A percentile compares a stretch with the other conserved stretches of the same genome.
Evolutionary conservation across 2,329 filamentous ascomycete genomes (phyloP).

Genomic region (Penicillium sp.): DNA sequence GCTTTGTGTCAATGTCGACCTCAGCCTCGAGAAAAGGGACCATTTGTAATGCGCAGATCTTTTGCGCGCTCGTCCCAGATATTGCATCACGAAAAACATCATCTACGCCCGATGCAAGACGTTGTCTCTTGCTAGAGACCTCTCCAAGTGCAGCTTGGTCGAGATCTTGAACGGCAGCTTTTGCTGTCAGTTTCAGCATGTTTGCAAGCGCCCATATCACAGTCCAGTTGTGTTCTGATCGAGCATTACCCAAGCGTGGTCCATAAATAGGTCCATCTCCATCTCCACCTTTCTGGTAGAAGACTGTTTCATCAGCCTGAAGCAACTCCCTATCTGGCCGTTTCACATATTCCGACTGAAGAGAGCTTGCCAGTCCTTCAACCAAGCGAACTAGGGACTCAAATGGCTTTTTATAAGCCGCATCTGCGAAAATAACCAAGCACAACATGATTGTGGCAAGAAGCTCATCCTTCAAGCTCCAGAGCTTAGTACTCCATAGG

Average conservation of each 20-base stretch:
- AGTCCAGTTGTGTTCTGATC: conserved; percentile 47
- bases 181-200: conserved; percentile 45
- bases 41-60: conserved; percentile 58
- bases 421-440: conserved; percentile 60
- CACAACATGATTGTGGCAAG: conserved; percentile 71
- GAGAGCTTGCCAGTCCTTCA: conserved; percentile 67
- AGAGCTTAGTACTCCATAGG: conserved; percentile 73
- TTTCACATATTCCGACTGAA: conserved; percentile 79
- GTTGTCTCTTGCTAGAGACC: conserved; percentile 40
- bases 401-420: conserved; percentile 39
- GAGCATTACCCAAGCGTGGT: conserved; percentile 40
- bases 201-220: conserved; percentile 45
- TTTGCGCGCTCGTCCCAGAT: conserved; percentile 43
- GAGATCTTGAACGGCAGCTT: conserved; percentile 21
- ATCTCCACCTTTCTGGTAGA: conserved; percentile 45
- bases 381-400: conserved; percentile 53
- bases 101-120: conserved; percentile 40
- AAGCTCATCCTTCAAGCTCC: conserved; percentile 74
- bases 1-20: conserved; percentile 57
- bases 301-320: conserved; percentile 75
- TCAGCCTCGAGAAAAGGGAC: conserved; percentile 55
- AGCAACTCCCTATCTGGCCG: conserved; percentile 72
- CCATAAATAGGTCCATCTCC: conserved; percentile 44
- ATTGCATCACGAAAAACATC: conserved; percentile 43
- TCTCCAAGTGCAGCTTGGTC: conserved; percentile 17